Base-by-base conservation (phyloP, 495 filamentous ascomycete genomes). In the Talaromyces wortmannii region DNA sequence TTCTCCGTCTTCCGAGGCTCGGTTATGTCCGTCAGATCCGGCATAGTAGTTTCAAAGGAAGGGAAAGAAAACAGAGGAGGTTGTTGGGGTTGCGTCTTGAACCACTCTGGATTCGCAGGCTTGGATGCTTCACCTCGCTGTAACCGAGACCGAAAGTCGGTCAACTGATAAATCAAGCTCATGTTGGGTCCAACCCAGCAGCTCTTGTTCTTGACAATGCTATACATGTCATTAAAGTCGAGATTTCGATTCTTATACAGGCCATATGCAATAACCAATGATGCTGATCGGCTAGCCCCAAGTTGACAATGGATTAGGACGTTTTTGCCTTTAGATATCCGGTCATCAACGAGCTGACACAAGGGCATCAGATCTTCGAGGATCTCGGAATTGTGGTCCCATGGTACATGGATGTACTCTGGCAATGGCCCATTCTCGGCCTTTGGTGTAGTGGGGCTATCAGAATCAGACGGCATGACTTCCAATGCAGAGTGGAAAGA, bases 321-420 rank as follows among this genome's bases (percentile, higher is more conserved):
- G 56, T 83, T 89, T 72, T 97, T 97, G 18, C 89, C 86, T 45
- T 89, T 77, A 32, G 81, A 77, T 2, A 90, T 83, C 49, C 87
- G 81, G 33, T 86, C 82, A 53, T 96, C 90, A 55, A 98, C 92
- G 10, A 86, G 75, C 60, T 96, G 86, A 63, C 94, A 95, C n/a
- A 98, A 75, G 43, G 73, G 75, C 65, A 87, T 83, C 31, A 98
- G 71, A 64, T 97, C 94, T 18, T 87, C 84, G 13, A 92, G 83
- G 56, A 98, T 96, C 57, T 96, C 90, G 0, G 92, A 96, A 62
- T 97, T 97, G 70, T 98, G 94, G 59, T 98, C 95, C 94, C 94
- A 98, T 3, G 83, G 86, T 47, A 98, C 87, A 65, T 98, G 94
- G 50, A 97, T 84, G 64, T 98, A 98, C 67, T 98, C 94, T 2